Base-by-base conservation (phyloP, 352 stramenopile genomes). In the Globisporangium echinulatum region DNA sequence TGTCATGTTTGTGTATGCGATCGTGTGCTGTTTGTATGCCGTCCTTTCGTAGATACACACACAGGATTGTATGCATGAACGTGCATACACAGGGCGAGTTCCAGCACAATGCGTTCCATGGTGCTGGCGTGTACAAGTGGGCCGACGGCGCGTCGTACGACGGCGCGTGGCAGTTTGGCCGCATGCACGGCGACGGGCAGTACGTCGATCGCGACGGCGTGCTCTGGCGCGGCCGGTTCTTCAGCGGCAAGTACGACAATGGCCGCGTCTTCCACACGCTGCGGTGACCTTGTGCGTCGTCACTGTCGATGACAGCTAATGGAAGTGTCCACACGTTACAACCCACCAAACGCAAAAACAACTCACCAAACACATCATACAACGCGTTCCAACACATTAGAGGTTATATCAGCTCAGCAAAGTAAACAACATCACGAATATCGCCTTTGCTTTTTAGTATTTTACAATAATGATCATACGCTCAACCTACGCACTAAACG, bases 201-300 rank as follows among this genome's bases (percentile, higher is more conserved):
- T 95, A 90, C 66, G 70, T 77, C 55, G 78, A 92, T 70, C 82
- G 84, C 38, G 82, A 92, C 54, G 81, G 79, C 36, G 85, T 95
- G 15, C 63, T 69, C 43, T 95, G 82, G 82, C 56, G 60, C 4
- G 85, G 83, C 14, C 60, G 61, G 50, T 93, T 92, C 61, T 68
- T 90, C 53, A 92, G 91, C 63, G 85, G 85, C 59, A 92, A 91
- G 64, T 91, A 79, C 61, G 79, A 92, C 82, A 95, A 90, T 56
- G 83, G 83, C 25, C 76, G 78, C 46, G 75, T 91, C 40, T 95
- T 88, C 71, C 78, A 90, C 58, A 74, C 70, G 44, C 65, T 95
- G 56, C 80, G 83, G 52, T 94, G 62, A 84, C 37, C 42, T 47
- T 10, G 47, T 11, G 11, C 37, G 10, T 39, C 25, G 7, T 6